phyloP scores from a whole-genome alignment of 1,139 yeast species.

The Martiniozyma asiatica region DNA sequence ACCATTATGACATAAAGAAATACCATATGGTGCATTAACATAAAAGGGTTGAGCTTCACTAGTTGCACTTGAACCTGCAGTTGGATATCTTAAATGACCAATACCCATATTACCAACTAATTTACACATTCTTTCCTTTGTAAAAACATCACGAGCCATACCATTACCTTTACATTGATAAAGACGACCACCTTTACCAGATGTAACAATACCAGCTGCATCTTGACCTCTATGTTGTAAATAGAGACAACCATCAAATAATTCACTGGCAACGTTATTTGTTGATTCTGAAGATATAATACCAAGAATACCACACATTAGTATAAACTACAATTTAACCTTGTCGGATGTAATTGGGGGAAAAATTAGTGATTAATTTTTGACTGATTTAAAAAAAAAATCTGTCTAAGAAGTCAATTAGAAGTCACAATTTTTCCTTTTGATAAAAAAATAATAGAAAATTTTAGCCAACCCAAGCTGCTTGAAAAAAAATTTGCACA shows the following conservation, averaged over 20 bases:
- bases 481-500: too few species aligned
- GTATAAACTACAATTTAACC: neutral
- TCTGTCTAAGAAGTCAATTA: slow-evolving; percentile 1
- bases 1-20: slow-evolving; percentile 85
- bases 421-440: too few species aligned
- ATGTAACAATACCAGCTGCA: slow-evolving; percentile 98
- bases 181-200: slow-evolving; percentile 86
- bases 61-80: slow-evolving; percentile 96
- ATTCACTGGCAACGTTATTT: slow-evolving; percentile 71
- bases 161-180: slow-evolving; percentile 99
- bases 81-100: slow-evolving; percentile 90
- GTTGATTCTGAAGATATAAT: slow-evolving; percentile 69
- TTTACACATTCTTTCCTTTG: slow-evolving; percentile 64
- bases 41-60: slow-evolving; percentile 98
- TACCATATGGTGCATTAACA: slow-evolving; percentile 94
- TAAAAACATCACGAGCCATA: slow-evolving; percentile 96
- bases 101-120: slow-evolving; percentile 92
- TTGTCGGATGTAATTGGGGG: neutral
- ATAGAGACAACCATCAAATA: slow-evolving; percentile 86
- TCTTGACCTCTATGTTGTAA: slow-evolving; percentile 98
- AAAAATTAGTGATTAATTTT: slow-evolving; percentile 1
- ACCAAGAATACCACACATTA: slow-evolving; percentile 93
- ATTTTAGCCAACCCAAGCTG: too few species aligned
- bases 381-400: too few species aligned
- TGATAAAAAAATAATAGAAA: neutral